Evolutionary conservation across 768 basidiomycete genomes (phyloP).

Genomic region (Phylloporus rhodoxanthus): DNA sequence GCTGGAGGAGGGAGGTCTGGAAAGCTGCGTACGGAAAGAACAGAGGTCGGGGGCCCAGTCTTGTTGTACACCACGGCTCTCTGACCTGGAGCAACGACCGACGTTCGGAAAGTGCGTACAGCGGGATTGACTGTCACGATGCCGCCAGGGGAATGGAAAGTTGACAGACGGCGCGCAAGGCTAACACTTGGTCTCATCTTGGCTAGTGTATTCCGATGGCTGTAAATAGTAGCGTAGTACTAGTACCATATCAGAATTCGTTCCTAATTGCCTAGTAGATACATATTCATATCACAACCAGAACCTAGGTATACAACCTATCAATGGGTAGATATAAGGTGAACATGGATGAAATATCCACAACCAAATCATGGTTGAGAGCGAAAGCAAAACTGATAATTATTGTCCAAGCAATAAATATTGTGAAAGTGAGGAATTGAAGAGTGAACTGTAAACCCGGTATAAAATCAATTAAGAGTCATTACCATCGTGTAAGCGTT

Average conservation of each 20-base stretch:
- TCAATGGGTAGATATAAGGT: constrained; percentile 14
- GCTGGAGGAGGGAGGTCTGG: constrained; percentile 48
- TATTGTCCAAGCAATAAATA: constrained; percentile 9
- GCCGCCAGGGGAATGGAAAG: neutral
- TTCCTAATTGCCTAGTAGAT: constrained; percentile 6
- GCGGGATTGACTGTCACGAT: neutral
- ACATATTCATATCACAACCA: constrained; percentile 4
- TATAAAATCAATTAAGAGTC: constrained; percentile 4
- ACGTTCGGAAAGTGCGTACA: constrained; percentile 27
- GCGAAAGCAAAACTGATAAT: constrained; percentile 1
- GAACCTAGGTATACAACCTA: constrained; percentile 23
- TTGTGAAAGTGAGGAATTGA: constrained; percentile 1
- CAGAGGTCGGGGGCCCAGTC: constrained; percentile 57
- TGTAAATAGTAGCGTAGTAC: too few relatives aligned
- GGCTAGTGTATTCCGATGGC: too few relatives aligned
- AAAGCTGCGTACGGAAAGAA: constrained; percentile 50
- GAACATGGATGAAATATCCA: constrained; percentile 8
- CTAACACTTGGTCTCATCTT: neutral
- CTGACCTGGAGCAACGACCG: constrained; percentile 32
- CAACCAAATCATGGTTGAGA: constrained; percentile 8
- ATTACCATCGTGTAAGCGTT: neutral
- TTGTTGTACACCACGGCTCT: constrained; percentile 62
- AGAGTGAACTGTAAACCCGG: constrained; percentile 1
- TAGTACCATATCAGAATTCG: neutral
- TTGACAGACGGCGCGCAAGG: neutral